These are phyloP conservation scores for Incumbomyces delicatus DNA, from an alignment of 2,329 filamentous ascomycete species.

Conservation along the genomic window DNA sequence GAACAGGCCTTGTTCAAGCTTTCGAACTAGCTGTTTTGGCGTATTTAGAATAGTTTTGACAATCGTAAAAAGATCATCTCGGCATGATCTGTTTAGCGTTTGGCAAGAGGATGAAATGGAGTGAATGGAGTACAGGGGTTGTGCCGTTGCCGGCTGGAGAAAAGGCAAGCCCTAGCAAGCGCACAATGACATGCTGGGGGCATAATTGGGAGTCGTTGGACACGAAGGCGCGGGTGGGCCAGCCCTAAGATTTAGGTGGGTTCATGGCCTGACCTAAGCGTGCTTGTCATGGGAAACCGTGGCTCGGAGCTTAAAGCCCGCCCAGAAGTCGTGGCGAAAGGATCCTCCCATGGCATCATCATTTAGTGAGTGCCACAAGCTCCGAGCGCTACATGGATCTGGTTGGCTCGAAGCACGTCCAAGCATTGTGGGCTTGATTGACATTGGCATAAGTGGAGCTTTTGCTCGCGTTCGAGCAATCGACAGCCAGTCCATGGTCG, in stretches of 20 bases:
- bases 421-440: conserved; percentile 7
- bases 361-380: conserved; percentile 1
- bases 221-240: background rate
- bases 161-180: background rate
- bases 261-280: background rate
- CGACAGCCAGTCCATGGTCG: background rate
- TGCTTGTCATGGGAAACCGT: background rate
- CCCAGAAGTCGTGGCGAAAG: background rate
- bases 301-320: background rate
- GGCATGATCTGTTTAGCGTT: conserved; percentile 4
- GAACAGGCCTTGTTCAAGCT: background rate
- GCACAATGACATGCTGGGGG: background rate
- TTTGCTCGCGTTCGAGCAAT: conserved; percentile 5
- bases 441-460: background rate
- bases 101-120: background rate
- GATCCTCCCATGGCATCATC: conserved; percentile 7
- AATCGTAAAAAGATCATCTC: background rate
- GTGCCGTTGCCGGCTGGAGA: background rate
- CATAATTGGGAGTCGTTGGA: background rate
- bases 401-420: background rate
- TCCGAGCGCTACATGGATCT: background rate
- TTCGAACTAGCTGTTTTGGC: conserved; percentile 1
- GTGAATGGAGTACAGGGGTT: too few species aligned
- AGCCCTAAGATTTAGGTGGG: background rate
- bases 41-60: background rate